These are phyloP conservation scores for Exophiala xenobiotica DNA, from an alignment of 2,329 filamentous ascomycete species.

Conservation along the genomic window DNA sequence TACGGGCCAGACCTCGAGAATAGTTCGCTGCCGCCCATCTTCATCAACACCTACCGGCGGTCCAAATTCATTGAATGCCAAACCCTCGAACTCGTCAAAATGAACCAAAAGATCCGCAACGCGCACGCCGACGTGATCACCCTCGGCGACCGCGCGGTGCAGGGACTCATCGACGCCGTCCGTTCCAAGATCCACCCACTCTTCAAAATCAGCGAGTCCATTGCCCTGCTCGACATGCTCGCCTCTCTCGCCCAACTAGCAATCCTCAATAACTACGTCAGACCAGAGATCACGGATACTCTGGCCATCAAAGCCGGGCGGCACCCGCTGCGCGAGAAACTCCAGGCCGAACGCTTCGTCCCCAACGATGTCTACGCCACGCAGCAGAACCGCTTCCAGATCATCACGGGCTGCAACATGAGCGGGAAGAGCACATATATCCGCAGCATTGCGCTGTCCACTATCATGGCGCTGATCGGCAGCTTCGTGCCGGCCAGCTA, in stretches of 20 bases:
- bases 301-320: conserved; percentile 72
- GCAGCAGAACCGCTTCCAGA: conserved; percentile 78
- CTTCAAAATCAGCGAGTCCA: conserved; percentile 81
- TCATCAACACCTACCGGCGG: conserved; percentile 74
- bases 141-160: conserved; percentile 75
- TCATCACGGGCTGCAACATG: conserved; percentile 97
- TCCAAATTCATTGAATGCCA: conserved; percentile 82
- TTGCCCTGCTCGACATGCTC: conserved; percentile 86
- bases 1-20: conserved; percentile 62
- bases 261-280: conserved; percentile 64
- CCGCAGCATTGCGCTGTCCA: conserved; percentile 75
- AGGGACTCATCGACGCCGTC: conserved; percentile 70
- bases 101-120: conserved; percentile 74
- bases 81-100: conserved; percentile 78
- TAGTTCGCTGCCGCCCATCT: conserved; percentile 60
- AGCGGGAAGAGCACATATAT: conserved; percentile 97
- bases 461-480: conserved; percentile 92
- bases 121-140: conserved; percentile 80
- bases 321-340: conserved; percentile 76
- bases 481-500: conserved; percentile 85
- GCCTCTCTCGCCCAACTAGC: conserved; percentile 72
- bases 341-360: conserved; percentile 67
- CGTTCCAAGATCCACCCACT: conserved; percentile 68
- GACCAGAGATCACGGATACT: conserved; percentile 66
- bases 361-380: conserved; percentile 90